A percentile compares a stretch with the other conserved stretches of the same genome.
Evolutionary conservation across 306 rosid genomes (phyloP).

Genomic region (Ormosia semicastrata): DNA sequence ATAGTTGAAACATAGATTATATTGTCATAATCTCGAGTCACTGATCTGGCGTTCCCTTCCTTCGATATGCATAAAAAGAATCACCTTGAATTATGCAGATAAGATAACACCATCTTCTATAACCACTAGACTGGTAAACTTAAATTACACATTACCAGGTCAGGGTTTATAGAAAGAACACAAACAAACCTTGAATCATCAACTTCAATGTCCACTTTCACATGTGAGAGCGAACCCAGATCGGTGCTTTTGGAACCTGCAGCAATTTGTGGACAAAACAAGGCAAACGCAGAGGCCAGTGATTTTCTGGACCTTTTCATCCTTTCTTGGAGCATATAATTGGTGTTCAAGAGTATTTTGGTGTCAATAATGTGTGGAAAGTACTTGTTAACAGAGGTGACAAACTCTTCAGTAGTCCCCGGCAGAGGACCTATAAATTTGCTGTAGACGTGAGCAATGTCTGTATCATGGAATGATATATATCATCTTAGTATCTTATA

Average conservation of each 20-base stretch:
- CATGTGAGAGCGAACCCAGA: slow-evolving; percentile 32
- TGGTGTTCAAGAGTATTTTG: slow-evolving; percentile 71
- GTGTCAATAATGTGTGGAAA: slow-evolving; percentile 81
- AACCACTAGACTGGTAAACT: background rate
- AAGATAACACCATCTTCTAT: background rate
- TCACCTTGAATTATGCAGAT: background rate
- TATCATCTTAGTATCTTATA: slow-evolving; percentile 26
- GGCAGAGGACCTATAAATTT: slow-evolving; percentile 93
- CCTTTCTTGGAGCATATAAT: slow-evolving; percentile 52
- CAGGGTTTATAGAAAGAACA: slow-evolving; percentile 11
- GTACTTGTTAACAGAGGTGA: slow-evolving; percentile 64
- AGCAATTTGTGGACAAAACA: slow-evolving; percentile 77
- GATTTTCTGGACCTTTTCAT: slow-evolving; percentile 77
- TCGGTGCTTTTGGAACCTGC: slow-evolving; percentile 44
- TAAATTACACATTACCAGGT: background rate
- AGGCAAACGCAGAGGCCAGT: slow-evolving; percentile 70
- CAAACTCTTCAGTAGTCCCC: slow-evolving; percentile 68
- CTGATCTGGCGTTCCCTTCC: background rate
- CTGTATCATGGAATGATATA: slow-evolving; percentile 48
- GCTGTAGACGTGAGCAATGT: slow-evolving; percentile 78
- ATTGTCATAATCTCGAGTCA: background rate
- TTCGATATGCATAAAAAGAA: background rate
- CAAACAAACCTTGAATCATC: slow-evolving; percentile 74
- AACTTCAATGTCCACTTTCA: slow-evolving; percentile 80
- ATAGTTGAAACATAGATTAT: slow-evolving; percentile 17